phyloP scores from a whole-genome alignment of 2,329 filamentous ascomycete species.

The Trichoderma brevicompactum region DNA sequence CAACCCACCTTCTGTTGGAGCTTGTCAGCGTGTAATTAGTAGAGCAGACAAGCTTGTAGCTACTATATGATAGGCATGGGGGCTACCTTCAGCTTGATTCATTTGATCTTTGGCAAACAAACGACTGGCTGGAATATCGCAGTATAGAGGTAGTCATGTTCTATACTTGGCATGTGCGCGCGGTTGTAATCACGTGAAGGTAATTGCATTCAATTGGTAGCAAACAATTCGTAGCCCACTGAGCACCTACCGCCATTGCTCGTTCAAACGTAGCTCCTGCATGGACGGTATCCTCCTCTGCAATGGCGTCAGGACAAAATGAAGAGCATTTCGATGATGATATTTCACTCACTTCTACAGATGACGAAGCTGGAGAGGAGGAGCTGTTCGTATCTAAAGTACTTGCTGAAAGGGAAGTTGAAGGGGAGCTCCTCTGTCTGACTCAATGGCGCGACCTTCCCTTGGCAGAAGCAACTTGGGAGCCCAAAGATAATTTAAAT shows the following conservation, averaged over 20 bases:
- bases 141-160: neutral
- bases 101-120: neutral
- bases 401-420: conserved; percentile 49
- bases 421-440: conserved; percentile 40
- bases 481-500: conserved; percentile 52
- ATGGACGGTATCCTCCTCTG: neutral
- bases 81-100: neutral
- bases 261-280: neutral
- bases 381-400: conserved; percentile 59
- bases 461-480: conserved; percentile 52
- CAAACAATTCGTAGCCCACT: neutral
- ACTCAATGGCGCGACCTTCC: conserved; percentile 46
- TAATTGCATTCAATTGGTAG: neutral
- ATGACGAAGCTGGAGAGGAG: conserved; percentile 42
- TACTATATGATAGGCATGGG: no score
- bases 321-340: conserved; percentile 34
- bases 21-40: neutral
- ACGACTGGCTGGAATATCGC: neutral
- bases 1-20: neutral
- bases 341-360: conserved; percentile 43
- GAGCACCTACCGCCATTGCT: neutral
- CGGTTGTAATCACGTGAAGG: conserved; percentile 19
- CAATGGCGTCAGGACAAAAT: conserved; percentile 7
- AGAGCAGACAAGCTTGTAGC: no score
- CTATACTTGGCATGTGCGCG: neutral